These are phyloP conservation scores for Picochlorum sp. DNA, from an alignment of 139 green algal species.

Conservation along the genomic window DNA sequence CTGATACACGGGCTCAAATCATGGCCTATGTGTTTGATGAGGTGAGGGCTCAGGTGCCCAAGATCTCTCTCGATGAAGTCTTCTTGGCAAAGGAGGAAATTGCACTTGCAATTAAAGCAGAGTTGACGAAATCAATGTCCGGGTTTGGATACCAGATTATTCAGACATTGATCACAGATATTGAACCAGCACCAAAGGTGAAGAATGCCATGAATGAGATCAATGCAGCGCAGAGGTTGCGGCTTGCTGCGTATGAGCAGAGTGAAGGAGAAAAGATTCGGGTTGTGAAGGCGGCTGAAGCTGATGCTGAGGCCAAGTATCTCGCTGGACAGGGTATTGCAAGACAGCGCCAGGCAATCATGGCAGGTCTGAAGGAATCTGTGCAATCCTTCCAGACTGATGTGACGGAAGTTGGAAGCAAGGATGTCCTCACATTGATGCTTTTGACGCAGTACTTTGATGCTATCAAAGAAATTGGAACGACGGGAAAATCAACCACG, in stretches of 20 bases:
- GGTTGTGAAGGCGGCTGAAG: slow-evolving; percentile 85
- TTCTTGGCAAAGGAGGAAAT: slow-evolving; percentile 84
- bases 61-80: slow-evolving; percentile 53
- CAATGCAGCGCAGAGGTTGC: slow-evolving; percentile 54
- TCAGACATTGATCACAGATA: slow-evolving; percentile 79
- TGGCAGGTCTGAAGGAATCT: slow-evolving; percentile 78
- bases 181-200: slow-evolving; percentile 65
- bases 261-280: slow-evolving; percentile 72
- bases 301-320: slow-evolving; percentile 91
- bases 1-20: slow-evolving; percentile 49
- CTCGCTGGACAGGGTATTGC: slow-evolving; percentile 71
- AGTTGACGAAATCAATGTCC: slow-evolving; percentile 32
- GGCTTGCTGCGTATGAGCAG: slow-evolving; percentile 60
- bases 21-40: slow-evolving; percentile 63
- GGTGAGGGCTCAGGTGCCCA: slow-evolving; percentile 54
- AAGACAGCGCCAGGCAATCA: slow-evolving; percentile 77
- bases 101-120: slow-evolving; percentile 57
- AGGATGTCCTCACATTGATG: slow-evolving; percentile 72
- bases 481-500: slow-evolving; percentile 34
- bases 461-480: slow-evolving; percentile 70
- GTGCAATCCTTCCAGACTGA: slow-evolving; percentile 66
- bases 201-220: slow-evolving; percentile 83
- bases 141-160: slow-evolving; percentile 84
- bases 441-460: slow-evolving; percentile 91
- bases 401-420: slow-evolving; percentile 40